These are phyloP conservation scores for Myxozyma geophila DNA, from an alignment of 805 yeast genomes.

Conservation along the genomic window DNA sequence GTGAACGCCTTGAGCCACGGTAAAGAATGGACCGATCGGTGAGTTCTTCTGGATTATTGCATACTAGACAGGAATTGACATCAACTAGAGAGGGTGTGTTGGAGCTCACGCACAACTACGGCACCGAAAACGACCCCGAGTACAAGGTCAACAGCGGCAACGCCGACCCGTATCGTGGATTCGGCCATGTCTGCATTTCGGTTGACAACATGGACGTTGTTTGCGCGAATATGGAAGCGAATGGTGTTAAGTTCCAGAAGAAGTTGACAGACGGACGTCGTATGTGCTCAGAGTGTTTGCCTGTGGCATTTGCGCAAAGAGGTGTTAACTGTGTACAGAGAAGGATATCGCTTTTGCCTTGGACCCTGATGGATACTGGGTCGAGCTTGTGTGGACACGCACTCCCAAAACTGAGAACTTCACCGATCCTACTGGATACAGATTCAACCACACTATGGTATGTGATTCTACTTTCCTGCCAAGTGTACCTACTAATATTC, in stretches of 20 bases:
- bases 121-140: constrained; percentile 61
- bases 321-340: constrained; percentile 8
- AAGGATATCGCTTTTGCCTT: constrained; percentile 85
- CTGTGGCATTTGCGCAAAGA: not conserved
- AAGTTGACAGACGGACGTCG: constrained; percentile 88
- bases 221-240: constrained; percentile 61
- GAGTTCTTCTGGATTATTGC: not conserved
- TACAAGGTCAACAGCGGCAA: constrained; percentile 80
- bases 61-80: not conserved
- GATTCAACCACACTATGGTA: constrained; percentile 38
- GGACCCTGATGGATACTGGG: constrained; percentile 98
- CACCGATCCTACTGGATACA: constrained; percentile 44
- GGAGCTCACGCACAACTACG: constrained; percentile 83
- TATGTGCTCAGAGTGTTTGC: constrained; percentile 45
- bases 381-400: constrained; percentile 76
- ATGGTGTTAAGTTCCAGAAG: constrained; percentile 79
- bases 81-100: constrained; percentile 63
- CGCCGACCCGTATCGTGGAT: constrained; percentile 81
- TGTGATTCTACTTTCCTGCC: not conserved
- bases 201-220: constrained; percentile 75
- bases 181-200: constrained; percentile 90
- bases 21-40: constrained; percentile 48
- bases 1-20: constrained; percentile 49
- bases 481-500: constrained; percentile 51
- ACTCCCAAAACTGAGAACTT: constrained; percentile 49